phyloP scores from a whole-genome alignment of 495 filamentous ascomycete species.

The Aspergillus nidulans region DNA sequence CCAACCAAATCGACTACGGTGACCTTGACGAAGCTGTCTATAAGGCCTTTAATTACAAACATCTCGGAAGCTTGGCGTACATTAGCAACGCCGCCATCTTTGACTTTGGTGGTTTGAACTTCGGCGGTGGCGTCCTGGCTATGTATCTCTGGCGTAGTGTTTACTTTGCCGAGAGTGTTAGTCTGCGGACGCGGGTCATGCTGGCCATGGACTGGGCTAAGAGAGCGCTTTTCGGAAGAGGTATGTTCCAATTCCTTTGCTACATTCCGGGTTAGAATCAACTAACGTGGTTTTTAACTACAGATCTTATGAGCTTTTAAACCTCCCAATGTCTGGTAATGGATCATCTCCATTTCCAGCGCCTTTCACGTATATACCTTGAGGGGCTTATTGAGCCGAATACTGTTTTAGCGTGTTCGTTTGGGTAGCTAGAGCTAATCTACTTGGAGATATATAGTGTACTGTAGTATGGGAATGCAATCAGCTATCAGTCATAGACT shows the following conservation, averaged over 20 bases:
- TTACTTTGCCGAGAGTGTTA: slow-evolving; percentile 98
- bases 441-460: too few species aligned
- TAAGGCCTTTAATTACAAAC: slow-evolving; percentile 92
- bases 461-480: too few species aligned
- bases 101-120: slow-evolving; percentile 72
- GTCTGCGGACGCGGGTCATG: slow-evolving; percentile 79
- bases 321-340: neutral
- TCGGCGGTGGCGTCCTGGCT: slow-evolving; percentile 82
- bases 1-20: slow-evolving; percentile 80
- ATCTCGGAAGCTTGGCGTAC: slow-evolving; percentile 90
- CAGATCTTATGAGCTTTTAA: slow-evolving; percentile 68
- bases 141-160: slow-evolving; percentile 96
- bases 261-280: neutral
- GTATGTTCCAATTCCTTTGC: slow-evolving; percentile 47
- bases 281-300: slow-evolving; percentile 10
- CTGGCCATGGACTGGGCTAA: slow-evolving; percentile 99
- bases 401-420: too few species aligned
- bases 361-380: neutral
- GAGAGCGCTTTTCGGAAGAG: slow-evolving; percentile 90
- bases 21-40: slow-evolving; percentile 91
- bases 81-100: slow-evolving; percentile 96
- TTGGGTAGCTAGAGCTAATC: too few species aligned
- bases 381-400: too few species aligned
- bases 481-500: too few species aligned
- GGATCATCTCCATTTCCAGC: too few species aligned